These are phyloP conservation scores for Sporothrix luriei DNA, from an alignment of 2,329 filamentous ascomycete species.

Conservation along the genomic window DNA sequence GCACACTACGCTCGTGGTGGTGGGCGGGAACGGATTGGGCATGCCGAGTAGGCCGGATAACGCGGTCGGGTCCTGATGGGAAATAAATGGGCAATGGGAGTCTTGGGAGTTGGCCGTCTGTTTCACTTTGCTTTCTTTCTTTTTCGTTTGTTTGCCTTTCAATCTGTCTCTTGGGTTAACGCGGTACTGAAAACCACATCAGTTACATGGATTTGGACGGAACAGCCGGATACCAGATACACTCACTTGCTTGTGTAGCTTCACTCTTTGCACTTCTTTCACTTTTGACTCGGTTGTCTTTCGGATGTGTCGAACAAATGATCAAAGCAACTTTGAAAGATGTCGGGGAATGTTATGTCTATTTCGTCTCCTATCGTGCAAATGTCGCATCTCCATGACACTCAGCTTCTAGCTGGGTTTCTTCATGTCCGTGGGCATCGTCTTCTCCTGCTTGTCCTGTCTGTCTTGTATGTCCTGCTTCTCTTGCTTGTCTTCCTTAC, in stretches of 20 bases:
- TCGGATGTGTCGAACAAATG: background rate
- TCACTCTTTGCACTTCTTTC: conserved; percentile 4
- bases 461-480: background rate
- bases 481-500: background rate
- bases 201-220: background rate
- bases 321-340: background rate
- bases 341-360: background rate
- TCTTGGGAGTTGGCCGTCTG: background rate
- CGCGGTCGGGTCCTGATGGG: background rate
- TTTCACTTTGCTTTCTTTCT: background rate
- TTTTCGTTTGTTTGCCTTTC: background rate
- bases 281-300: background rate
- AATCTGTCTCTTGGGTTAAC: background rate
- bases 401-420: background rate
- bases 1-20: conserved; percentile 1
- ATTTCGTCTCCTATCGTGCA: background rate
- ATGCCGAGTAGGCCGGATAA: background rate
- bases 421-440: background rate
- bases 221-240: conserved; percentile 24
- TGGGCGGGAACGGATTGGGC: background rate
- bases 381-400: background rate
- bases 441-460: background rate
- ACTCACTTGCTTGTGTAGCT: conserved; percentile 23
- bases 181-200: background rate
- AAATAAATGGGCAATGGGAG: background rate